A percentile compares a stretch with the other conserved stretches of the same genome.
Evolutionary conservation across 192 early-diverging fungal genomes (phyloP).

Genomic region (Mortierella alpina): DNA sequence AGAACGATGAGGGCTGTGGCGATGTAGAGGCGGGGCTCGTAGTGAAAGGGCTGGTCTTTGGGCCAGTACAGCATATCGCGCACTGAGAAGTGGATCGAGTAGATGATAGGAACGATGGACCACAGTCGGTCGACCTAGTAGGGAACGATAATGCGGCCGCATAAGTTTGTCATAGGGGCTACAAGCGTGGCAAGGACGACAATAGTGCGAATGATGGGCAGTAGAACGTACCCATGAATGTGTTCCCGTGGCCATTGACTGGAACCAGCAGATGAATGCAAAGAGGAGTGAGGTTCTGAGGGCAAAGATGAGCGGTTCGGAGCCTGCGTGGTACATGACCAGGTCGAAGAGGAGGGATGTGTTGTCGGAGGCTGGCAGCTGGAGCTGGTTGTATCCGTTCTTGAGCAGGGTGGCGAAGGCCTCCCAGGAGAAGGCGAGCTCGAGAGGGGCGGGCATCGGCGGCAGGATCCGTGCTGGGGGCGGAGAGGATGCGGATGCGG

Average conservation of each 20-base stretch:
- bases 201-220: neutral
- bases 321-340: constrained; percentile 34
- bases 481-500: neutral
- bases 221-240: constrained; percentile 58
- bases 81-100: constrained; percentile 64
- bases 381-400: constrained; percentile 10
- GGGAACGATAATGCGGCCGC: neutral
- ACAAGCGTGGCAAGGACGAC: neutral
- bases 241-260: constrained; percentile 55
- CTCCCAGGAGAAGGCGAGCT: constrained; percentile 28
- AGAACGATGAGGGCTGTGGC: constrained; percentile 61
- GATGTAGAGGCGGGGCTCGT: constrained; percentile 31
- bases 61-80: constrained; percentile 59
- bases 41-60: constrained; percentile 19
- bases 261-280: constrained; percentile 52
- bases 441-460: constrained; percentile 2
- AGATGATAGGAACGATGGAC: constrained; percentile 76
- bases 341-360: constrained; percentile 21
- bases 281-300: constrained; percentile 22
- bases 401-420: constrained; percentile 12
- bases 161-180: neutral
- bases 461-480: neutral
- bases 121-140: constrained; percentile 78
- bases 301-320: constrained; percentile 56
- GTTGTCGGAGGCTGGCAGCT: constrained; percentile 31